Conservation (phyloP, 306 rosid species). For the Acacia confusa region DNA sequence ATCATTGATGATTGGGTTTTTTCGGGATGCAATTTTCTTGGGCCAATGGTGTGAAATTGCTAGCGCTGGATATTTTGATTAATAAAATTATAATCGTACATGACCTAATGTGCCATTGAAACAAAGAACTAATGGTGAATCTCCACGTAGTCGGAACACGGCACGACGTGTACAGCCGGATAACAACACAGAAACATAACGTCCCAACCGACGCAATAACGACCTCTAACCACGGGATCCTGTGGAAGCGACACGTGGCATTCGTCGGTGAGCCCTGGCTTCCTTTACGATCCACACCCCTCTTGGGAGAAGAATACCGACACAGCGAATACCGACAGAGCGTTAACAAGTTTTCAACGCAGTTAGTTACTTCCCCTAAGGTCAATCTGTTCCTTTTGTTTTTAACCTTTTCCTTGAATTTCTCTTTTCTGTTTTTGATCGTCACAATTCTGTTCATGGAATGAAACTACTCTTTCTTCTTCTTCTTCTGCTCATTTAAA, state of each 20-base stretch:
- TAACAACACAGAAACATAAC: not conserved
- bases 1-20: too few relatives aligned
- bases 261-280: constrained; percentile 13
- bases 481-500: not conserved
- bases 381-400: not conserved
- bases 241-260: constrained; percentile 38
- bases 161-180: not conserved
- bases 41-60: too few relatives aligned
- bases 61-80: too few relatives aligned
- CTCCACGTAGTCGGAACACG: constrained; percentile 25
- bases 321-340: not conserved
- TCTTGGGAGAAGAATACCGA: not conserved
- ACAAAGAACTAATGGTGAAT: not conserved
- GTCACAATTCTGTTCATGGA: not conserved
- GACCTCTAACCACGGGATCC: constrained; percentile 2
- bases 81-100: not conserved
- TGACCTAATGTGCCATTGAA: not conserved
- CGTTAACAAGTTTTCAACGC: not conserved
- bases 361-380: not conserved
- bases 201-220: constrained; percentile 2
- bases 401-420: not conserved
- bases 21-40: too few relatives aligned
- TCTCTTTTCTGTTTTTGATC: not conserved
- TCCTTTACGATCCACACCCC: not conserved
- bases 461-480: not conserved